Evolutionary conservation across 495 filamentous ascomycete genomes (phyloP), one percentile per base, ranked within the genome.

Genomic region (Hypoxylon fuscum): DNA sequence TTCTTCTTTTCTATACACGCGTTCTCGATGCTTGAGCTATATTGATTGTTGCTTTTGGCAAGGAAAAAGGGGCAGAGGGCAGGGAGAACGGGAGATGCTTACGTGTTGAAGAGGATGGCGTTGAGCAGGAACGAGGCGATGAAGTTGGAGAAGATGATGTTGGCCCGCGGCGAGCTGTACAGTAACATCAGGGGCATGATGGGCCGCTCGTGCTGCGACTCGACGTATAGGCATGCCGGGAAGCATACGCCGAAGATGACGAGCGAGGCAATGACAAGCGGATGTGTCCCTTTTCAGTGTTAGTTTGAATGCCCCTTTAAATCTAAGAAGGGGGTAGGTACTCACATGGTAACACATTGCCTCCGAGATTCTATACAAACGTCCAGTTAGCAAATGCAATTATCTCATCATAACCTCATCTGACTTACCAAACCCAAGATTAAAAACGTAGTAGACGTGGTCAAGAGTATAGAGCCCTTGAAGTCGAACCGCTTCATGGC

Each of bases 151-250:
- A 91, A 85, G 43, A 92, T 82, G n/a, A 92, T 76, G 55, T 84
- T 85, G 14, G 82, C 85, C 7, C 85, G 81, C 4, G 90, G 89
- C 2, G 81, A 73, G 23, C 81, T 77, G 14, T 75, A 74, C 2
- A 94, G 66, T 1, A 92, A 76, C 12, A 80, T 72, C 11, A 92
- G 74, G 0, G 90, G 90, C 81, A 95, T 88, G 46, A 93, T 88
- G 22, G 90, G 87, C 0, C 84, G 81, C 35, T 77, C 73, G 20
- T 87, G 87, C 32, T 64, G 62, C 27, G 75, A 79, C 68, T 93
- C 90, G 42, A 86, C 84, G 50, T 76, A 83, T 17, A 92, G 73
- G 44, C 92, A 85, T 0, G 86, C 41, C 1, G 83, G 74, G 47
- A 83, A 84, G 62, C 83, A 72, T 27, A 90, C 56, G 38, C 77